Evolutionary conservation across 192 early-diverging fungal species (phyloP), one percentile per base, ranked within the genome.

Genomic region (Coemansia sp.): DNA sequence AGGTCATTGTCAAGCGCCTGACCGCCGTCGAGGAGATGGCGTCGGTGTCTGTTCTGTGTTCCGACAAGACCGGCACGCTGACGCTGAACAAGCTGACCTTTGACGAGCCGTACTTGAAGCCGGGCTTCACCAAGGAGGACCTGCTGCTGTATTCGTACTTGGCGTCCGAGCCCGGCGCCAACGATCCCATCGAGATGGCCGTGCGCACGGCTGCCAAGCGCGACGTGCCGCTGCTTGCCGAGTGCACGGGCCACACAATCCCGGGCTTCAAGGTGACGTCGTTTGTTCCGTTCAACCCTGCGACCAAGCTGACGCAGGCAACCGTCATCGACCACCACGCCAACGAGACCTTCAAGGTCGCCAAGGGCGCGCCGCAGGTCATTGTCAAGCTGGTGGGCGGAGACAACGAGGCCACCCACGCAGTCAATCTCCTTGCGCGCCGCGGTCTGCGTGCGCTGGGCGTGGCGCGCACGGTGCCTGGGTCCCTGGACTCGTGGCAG

Each of bases 351-450:
- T 95, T 97, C 84, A 87, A 90, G 69, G 87, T 88, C 52, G 91
- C 93, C 69, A 97, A 97, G 83, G 95, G 95, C 65, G 95, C 95
- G 24, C 94, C 94, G 18, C 94, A 94, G 71, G 94, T 95, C 50
- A 92, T 97, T 62, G 86, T 90, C 65, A 83, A 83, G 70, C 85
- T 94, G 46, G 87, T 84, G 24, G 90, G 90, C 74, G 89, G 88
- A 55, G 87, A 93, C 75, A 85, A 89, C 64, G 89, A 92, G 51
- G 94, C 92, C 13, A 85, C 85, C 16, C 82, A 81, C 45, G 93
- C 93, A 24, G 93, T 97, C 35, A 91, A 91, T 59, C 67, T 82
- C 65, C 86, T 95, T 65, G 95, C 95, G 13, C 78, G 83, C 55
- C 89, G 92, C 66, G 93, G 95, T 69, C 86, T 94, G 55, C 91